Evolutionary conservation across 2,329 filamentous ascomycete species (phyloP).

Genomic region (Claviceps lovelessii): DNA sequence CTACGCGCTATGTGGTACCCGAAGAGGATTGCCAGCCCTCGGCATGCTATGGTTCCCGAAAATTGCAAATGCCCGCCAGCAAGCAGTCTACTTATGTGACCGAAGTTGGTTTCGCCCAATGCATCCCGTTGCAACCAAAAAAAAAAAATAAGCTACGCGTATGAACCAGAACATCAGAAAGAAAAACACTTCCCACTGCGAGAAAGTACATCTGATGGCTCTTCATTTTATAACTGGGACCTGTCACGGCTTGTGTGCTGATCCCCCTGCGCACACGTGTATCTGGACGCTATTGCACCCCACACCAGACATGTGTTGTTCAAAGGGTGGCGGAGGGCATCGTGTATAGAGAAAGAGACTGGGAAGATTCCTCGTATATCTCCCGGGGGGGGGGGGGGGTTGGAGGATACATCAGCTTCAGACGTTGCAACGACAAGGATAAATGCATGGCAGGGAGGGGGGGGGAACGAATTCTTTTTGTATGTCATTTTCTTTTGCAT

Average conservation of each 20-base stretch:
- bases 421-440: no score
- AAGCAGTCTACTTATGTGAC: background rate
- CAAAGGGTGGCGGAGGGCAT: no score
- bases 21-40: background rate
- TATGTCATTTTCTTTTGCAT: no score
- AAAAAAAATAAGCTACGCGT: background rate
- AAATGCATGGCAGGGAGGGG: no score
- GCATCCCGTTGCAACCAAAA: background rate
- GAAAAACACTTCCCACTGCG: background rate
- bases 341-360: no score
- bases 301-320: no score
- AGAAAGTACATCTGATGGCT: background rate
- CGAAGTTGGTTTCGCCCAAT: background rate
- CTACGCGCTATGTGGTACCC: background rate
- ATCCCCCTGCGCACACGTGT: no score
- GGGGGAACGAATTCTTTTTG: no score
- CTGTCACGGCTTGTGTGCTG: background rate
- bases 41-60: background rate
- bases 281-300: no score
- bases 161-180: background rate
- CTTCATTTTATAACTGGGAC: background rate
- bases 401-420: no score
- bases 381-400: no score
- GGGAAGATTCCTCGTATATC: no score
- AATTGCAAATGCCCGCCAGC: background rate